These are phyloP conservation scores for Stephania japonica DNA, from an alignment of 164 flowering plant genomes.

Conservation along the genomic window DNA sequence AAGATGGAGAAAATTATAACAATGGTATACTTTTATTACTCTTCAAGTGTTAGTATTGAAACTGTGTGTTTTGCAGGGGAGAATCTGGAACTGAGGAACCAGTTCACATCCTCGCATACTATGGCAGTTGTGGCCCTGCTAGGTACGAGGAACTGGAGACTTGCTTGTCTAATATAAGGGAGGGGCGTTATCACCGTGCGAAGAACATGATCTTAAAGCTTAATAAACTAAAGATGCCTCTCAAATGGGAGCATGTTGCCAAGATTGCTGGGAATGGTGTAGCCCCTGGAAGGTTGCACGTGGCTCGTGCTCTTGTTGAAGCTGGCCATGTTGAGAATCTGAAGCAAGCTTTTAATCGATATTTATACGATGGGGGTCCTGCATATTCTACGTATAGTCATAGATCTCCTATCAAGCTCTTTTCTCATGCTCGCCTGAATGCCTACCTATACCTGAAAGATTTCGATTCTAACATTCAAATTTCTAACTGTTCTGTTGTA, in stretches of 20 bases:
- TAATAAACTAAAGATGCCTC: constrained; percentile 68
- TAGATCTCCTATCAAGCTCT: neutral
- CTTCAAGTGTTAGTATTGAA: neutral
- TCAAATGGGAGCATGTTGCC: constrained; percentile 78
- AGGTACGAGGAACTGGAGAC: constrained; percentile 54
- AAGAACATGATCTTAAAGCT: constrained; percentile 67
- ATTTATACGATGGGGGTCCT: constrained; percentile 92
- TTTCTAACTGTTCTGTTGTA: constrained; percentile 5
- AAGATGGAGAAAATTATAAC: too few relatives aligned
- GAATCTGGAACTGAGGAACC: constrained; percentile 66
- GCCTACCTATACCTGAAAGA: neutral
- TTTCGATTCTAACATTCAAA: neutral
- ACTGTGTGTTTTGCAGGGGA: constrained; percentile 28
- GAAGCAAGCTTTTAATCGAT: constrained; percentile 78
- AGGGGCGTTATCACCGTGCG: constrained; percentile 79
- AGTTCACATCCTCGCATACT: constrained; percentile 91
- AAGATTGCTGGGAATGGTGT: constrained; percentile 86
- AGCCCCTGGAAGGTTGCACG: constrained; percentile 94
- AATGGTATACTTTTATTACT: neutral
- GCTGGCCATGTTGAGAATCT: constrained; percentile 89
- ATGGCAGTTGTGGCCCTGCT: constrained; percentile 79
- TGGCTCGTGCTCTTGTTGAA: constrained; percentile 94
- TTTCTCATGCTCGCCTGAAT: neutral
- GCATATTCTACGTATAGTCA: constrained; percentile 76
- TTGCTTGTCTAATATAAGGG: constrained; percentile 62